Evolutionary conservation across 2,329 filamentous ascomycete genomes (phyloP).

Genomic region (Xylariaceae sp.): DNA sequence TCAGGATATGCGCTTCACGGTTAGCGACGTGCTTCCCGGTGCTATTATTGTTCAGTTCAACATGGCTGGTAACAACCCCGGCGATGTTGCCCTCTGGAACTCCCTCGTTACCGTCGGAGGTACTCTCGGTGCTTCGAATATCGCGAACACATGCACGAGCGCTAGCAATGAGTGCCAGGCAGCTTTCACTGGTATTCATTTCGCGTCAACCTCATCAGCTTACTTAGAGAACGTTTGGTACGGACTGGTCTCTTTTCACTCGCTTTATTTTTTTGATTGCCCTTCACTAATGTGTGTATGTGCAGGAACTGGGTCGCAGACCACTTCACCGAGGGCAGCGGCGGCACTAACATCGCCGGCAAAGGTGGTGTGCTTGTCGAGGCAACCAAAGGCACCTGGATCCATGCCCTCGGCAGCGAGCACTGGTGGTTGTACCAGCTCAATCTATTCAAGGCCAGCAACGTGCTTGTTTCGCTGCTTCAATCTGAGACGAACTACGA

Average conservation of each 20-base stretch:
- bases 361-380: conserved; percentile 47
- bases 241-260: not conserved
- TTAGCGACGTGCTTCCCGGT: conserved; percentile 55
- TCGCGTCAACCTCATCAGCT: conserved; percentile 41
- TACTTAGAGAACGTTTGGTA: conserved; percentile 51
- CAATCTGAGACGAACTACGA: conserved; percentile 54
- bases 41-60: conserved; percentile 54
- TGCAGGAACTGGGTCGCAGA: conserved; percentile 48
- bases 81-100: conserved; percentile 34
- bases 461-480: conserved; percentile 47
- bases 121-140: conserved; percentile 29
- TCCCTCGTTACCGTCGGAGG: conserved; percentile 36
- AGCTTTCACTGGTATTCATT: conserved; percentile 45
- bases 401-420: conserved; percentile 50
- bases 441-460: conserved; percentile 45
- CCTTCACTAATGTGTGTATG: no score
- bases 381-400: conserved; percentile 45
- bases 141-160: conserved; percentile 27
- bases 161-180: conserved; percentile 39
- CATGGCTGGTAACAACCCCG: conserved; percentile 32
- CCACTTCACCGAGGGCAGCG: conserved; percentile 44
- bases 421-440: conserved; percentile 58
- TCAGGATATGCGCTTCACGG: conserved; percentile 62
- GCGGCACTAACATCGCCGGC: conserved; percentile 42
- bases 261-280: no score